Evolutionary conservation across 352 stramenopile genomes (phyloP).

Genomic region (Pythium myriotylum): DNA sequence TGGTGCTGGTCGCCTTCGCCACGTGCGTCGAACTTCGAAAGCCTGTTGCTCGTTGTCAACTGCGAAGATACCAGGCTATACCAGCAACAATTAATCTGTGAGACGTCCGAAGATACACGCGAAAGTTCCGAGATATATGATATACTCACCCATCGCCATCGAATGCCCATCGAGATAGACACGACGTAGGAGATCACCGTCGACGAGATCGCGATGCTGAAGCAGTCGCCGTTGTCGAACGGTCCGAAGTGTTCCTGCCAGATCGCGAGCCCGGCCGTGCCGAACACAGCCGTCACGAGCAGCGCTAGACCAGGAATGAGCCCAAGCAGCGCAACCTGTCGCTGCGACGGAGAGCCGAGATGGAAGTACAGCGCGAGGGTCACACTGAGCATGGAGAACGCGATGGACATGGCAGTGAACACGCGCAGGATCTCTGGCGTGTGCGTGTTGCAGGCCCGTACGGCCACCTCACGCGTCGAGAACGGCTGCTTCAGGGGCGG

Average conservation of each 20-base stretch:
- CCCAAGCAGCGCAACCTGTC: conserved; percentile 62
- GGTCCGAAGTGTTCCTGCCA: conserved; percentile 57
- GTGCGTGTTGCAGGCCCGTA: conserved; percentile 24
- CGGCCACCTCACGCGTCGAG: not conserved
- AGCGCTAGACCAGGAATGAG: conserved; percentile 56
- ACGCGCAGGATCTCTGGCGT: conserved; percentile 38
- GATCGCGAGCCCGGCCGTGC: conserved; percentile 45
- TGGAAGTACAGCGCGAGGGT: conserved; percentile 65
- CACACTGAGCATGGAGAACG: conserved; percentile 46
- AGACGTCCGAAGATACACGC: not conserved
- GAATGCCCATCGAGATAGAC: conserved; percentile 73
- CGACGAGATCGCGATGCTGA: conserved; percentile 61
- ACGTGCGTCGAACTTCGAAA: conserved; percentile 30
- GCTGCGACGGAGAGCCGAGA: conserved; percentile 57
- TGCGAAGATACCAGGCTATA: conserved; percentile 73
- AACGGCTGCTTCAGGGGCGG: conserved; percentile 21
- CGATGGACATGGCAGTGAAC: conserved; percentile 52
- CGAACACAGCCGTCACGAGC: conserved; percentile 47
- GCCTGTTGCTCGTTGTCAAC: conserved; percentile 72
- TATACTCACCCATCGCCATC: conserved; percentile 60
- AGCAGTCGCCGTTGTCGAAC: conserved; percentile 78
- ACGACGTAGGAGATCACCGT: conserved; percentile 68
- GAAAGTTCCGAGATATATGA: conserved; percentile 3
- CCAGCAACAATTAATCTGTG: conserved; percentile 1
- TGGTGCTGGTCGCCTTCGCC: conserved; percentile 7